These are phyloP conservation scores for Eragrostis tef DNA, from an alignment of 202 grass and related monocot species.

Conservation along the genomic window DNA sequence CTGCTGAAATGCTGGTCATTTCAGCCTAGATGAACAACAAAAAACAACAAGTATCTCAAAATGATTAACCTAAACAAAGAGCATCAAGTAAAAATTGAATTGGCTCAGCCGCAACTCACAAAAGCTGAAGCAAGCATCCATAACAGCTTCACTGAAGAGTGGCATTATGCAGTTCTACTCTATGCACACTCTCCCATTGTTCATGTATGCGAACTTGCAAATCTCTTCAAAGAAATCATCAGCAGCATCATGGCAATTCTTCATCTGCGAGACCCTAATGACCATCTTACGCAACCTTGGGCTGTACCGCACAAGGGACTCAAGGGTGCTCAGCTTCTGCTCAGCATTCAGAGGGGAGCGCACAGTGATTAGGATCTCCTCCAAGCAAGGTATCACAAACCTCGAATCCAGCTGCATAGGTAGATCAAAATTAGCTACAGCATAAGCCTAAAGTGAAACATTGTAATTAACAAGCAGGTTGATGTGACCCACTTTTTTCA, in stretches of 20 bases:
- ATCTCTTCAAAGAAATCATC: constrained; percentile 95
- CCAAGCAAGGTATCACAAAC: constrained; percentile 72
- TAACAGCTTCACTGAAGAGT: neutral
- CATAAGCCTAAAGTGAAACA: neutral
- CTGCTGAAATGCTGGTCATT: neutral
- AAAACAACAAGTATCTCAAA: neutral
- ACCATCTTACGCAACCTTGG: constrained; percentile 66
- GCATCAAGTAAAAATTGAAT: neutral
- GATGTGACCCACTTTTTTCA: constrained; percentile 63
- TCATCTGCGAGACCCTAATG: constrained; percentile 93
- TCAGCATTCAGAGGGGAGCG: constrained; percentile 86
- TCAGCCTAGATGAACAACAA: constrained; percentile 27
- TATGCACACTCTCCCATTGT: constrained; percentile 57
- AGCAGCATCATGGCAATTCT: constrained; percentile 73
- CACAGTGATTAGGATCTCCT: constrained; percentile 80
- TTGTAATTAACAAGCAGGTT: neutral
- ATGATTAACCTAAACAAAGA: constrained; percentile 29
- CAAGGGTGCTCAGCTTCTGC: constrained; percentile 79
- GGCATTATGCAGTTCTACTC: constrained; percentile 51
- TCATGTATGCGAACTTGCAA: constrained; percentile 78
- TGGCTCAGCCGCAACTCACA: constrained; percentile 1
- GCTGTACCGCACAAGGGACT: constrained; percentile 71
- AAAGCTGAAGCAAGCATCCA: neutral
- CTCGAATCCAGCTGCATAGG: constrained; percentile 72
- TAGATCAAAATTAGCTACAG: constrained; percentile 17